Base-by-base conservation (phyloP, 805 yeast species). In the Kluyveromyces wickerhamii region DNA sequence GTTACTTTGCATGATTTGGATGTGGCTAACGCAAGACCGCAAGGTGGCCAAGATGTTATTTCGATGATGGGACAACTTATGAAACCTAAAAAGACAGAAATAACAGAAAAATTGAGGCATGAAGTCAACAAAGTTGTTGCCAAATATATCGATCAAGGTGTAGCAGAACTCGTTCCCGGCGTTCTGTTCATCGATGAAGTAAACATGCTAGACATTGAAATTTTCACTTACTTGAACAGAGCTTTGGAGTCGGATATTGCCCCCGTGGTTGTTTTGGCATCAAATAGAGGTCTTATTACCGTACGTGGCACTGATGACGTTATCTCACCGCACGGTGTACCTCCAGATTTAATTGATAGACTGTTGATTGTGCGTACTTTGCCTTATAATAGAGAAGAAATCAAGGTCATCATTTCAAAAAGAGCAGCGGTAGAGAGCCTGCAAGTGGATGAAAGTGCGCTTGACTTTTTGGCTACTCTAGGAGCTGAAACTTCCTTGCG, bases 101-200 rank as follows among this genome's bases (percentile, higher is more conserved):
- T 87, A 57, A 92, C 98, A 20, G 98, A 94, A 50, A 94, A 92
- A 60, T 74, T 92, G 57, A 76, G 97, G 55, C 67, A 72, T 32
- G 98, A 92, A 64, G 95, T 92, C 44, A 86, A 94, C 64, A 87
- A 86, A 64, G 96, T 92, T 29, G 97, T 89, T 23, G 80, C 85
- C 49, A 87, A 87, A 60, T 92, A 94, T 67, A 89, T 89, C 40
- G 96, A 89, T 60, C 96, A 92, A 65, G 98, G 98, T 41, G 84
- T 89, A 35, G 99, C 99, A 9, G 97, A 89, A 63, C 71, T 92
- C 32, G 84, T 92, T 39, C 99, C 99, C 2, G 99, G 99, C 51
- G 99, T 92, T 16, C 67, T 92, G 49, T 92, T 92, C 62, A 92
- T 92, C 49, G 99, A 92, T 63, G 99, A 92, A 66, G 97, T 88